Evolutionary conservation across 2,329 filamentous ascomycete species (phyloP), one percentile per base, ranked within the genome.

Genomic region (Xylaria digitata): DNA sequence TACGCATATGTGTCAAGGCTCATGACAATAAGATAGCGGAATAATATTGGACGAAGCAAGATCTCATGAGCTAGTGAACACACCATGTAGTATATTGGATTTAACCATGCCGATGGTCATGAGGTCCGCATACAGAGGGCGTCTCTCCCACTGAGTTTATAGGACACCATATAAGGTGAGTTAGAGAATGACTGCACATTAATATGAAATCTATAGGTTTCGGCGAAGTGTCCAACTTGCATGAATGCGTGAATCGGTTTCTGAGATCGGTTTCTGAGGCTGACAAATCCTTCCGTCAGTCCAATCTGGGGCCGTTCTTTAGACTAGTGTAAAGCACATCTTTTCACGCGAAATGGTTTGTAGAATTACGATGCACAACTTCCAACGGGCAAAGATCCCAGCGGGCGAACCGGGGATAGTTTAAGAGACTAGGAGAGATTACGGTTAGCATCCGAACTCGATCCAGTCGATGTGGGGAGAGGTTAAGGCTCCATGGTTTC

Each of bases 401-500:
- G 26, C 57, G 7, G 15, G n/a, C 1, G 53, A 40, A 32, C 26
- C 32, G 37, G 42, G 40, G 26, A 21, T 50, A 37, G 37, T 34
- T 65, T 32, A 19, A 34, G 37, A 61, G 43, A 45, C 42, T 50
- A 56, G 63, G 34, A 61, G 56, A 45, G 23, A 23, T 45, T 45
- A 19, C 23, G 50, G 32, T 43, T 45, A 65, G 43, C 54, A 58
- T 58, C 46, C 32, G 23, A 48, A 53, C 43, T 34, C 26, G n/a
- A 45, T 32, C 19, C 43, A 55, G 49, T 32, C 30, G 19, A 52
- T 45, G 65, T 60, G 49, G 55, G 45, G 60, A 63, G 49, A 37
- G 11, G 21, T 46, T 42, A 26, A 32, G 21, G 48, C 37, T 46
- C 42, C 59, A 17, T 23, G 17, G 23, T 26, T 40, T 34, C 42